phyloP scores from a whole-genome alignment of 306 rosid genomes.

The Acacia acuminata region DNA sequence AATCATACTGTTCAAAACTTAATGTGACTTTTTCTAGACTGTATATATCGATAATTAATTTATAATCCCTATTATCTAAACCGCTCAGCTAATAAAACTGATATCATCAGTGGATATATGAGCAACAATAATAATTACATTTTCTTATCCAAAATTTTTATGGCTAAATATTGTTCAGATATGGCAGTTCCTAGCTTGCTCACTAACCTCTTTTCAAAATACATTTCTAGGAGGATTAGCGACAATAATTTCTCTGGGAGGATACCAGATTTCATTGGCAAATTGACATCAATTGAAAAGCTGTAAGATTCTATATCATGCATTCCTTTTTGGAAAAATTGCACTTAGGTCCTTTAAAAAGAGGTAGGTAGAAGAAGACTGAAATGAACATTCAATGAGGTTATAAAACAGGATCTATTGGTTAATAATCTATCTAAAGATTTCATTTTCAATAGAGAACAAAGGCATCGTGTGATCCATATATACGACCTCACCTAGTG shows the following conservation, averaged over 20 bases:
- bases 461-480: no score
- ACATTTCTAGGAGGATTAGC: slow-evolving; percentile 71
- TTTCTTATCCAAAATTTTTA: background rate
- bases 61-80: background rate
- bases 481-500: no score
- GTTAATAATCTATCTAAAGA: no score
- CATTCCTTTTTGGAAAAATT: slow-evolving; percentile 1
- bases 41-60: background rate
- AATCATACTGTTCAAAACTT: background rate
- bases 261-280: slow-evolving; percentile 81
- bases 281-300: slow-evolving; percentile 62
- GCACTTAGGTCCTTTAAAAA: no score
- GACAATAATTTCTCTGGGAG: slow-evolving; percentile 77
- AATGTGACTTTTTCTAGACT: background rate
- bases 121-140: background rate
- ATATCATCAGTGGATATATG: slow-evolving; percentile 22
- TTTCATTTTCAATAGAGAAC: no score
- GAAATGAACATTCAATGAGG: no score
- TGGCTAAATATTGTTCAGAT: background rate
- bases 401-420: no score
- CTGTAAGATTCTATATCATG: slow-evolving; percentile 55
- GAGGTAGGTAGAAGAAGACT: no score
- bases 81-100: background rate
- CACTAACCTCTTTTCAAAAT: slow-evolving; percentile 30
- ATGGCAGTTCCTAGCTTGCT: slow-evolving; percentile 16